phyloP scores from a whole-genome alignment of 208 protist genomes.

The Tritrichomonas musculus region DNA sequence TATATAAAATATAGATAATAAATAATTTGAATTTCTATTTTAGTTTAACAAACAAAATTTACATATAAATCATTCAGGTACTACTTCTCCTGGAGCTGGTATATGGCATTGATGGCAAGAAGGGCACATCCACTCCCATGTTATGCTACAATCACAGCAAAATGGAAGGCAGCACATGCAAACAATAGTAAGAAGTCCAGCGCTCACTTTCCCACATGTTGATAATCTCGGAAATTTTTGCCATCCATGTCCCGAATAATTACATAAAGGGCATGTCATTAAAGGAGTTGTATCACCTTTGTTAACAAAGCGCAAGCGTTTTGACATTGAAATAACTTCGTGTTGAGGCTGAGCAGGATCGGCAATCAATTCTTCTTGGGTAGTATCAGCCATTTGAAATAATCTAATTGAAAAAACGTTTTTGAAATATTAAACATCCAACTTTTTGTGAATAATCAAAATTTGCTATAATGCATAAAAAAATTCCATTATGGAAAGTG shows the following conservation, averaged over 20 bases:
- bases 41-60: too few species aligned
- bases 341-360: not conserved
- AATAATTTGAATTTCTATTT: too few species aligned
- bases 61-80: not conserved
- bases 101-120: not conserved
- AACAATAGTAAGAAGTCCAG: not conserved
- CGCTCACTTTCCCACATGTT: not conserved
- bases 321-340: not conserved
- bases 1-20: too few species aligned
- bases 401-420: too few species aligned
- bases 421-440: too few species aligned
- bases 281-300: not conserved
- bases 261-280: not conserved
- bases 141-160: constrained; percentile 30
- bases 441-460: too few species aligned
- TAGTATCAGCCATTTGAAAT: too few species aligned
- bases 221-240: constrained; percentile 25
- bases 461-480: too few species aligned
- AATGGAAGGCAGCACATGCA: constrained; percentile 13
- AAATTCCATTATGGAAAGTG: too few species aligned
- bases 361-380: too few species aligned
- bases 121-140: constrained; percentile 29
- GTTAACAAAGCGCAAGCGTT: not conserved
- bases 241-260: not conserved
- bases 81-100: not conserved